phyloP scores from a whole-genome alignment of 129 eudicot genomes.

The Daucus carota region DNA sequence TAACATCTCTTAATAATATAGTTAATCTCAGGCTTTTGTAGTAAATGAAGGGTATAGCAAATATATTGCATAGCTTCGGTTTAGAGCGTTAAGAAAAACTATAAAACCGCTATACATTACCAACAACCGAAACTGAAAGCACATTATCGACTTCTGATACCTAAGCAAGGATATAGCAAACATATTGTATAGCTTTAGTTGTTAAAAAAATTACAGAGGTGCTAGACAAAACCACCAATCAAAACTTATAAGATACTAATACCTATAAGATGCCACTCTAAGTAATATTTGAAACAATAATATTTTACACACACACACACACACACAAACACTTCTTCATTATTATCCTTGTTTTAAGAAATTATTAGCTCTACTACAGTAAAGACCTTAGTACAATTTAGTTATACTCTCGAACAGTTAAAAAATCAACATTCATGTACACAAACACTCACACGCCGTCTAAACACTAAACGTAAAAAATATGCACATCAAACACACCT shows the following conservation, averaged over 20 bases:
- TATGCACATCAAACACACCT: neutral
- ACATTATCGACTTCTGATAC: neutral
- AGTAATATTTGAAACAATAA: neutral
- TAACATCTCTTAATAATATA: too few species aligned
- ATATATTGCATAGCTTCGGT: too few species aligned
- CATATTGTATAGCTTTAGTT: too few species aligned
- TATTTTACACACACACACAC: neutral
- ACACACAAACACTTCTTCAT: neutral
- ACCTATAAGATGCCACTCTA: neutral
- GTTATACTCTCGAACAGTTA: neutral
- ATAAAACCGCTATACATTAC: neutral
- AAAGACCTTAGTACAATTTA: neutral
- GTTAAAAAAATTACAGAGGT: too few species aligned
- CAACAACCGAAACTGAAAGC: neutral
- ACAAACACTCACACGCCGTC: neutral
- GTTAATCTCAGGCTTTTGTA: neutral
- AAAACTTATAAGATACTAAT: too few species aligned
- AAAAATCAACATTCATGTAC: neutral
- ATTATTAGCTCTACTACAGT: neutral
- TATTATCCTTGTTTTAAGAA: neutral
- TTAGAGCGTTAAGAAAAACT: neutral
- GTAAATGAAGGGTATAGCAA: neutral
- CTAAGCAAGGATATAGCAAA: too few species aligned
- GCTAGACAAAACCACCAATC: too few species aligned
- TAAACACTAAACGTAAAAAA: neutral